Evolutionary conservation across 2,329 filamentous ascomycete species (phyloP), one percentile per base, ranked within the genome.

Genomic region (Trichophyton rubrum): DNA sequence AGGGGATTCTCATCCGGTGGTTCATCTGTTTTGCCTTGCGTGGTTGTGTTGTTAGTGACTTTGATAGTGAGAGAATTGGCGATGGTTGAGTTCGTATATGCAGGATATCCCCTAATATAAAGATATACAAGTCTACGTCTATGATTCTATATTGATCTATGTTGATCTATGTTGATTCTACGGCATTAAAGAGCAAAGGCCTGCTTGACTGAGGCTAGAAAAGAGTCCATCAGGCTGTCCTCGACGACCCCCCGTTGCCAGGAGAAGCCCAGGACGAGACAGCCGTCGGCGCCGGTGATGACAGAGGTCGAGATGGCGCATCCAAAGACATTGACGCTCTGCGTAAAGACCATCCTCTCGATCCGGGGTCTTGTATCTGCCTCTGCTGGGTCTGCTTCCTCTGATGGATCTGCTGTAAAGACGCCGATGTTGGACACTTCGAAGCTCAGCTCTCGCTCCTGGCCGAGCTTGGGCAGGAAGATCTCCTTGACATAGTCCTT

Each of bases 1-100:
- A 97, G 62, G 92, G 92, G 68, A 97, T 95, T 66, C 90, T 86
- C 77, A 96, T 86, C 62, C 86, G 82, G 73, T 83, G 87, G 73
- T 80, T 81, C 84, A 88, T 86, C 70, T 68, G 73, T 64, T 65
- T 67, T 66, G 3, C 8, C 8, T 74, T 67, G 62, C 24, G 22
- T 70, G 41, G 33, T 58, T 33, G n/a, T 33, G 59, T 61, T 55
- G 17, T 22, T n/a, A 6, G 6, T 56, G 6, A 30, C 5, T 4
- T 20, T 20, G 7, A 17, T 24, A 15, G 45, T n/a, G n/a, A n/a
- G n/a, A n/a, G n/a, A n/a, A n/a, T 49, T 13, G 45, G 22, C 8
- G 3, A 17, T 49, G 13, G 45, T 17, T 49, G 22, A 5, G 17
- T 51, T 22, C 17, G 22, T 20, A 30, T 30, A 30, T 7, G 41